Conservation (phyloP, 2,329 filamentous ascomycete species). For the Conoideocrella luteorostrata region DNA sequence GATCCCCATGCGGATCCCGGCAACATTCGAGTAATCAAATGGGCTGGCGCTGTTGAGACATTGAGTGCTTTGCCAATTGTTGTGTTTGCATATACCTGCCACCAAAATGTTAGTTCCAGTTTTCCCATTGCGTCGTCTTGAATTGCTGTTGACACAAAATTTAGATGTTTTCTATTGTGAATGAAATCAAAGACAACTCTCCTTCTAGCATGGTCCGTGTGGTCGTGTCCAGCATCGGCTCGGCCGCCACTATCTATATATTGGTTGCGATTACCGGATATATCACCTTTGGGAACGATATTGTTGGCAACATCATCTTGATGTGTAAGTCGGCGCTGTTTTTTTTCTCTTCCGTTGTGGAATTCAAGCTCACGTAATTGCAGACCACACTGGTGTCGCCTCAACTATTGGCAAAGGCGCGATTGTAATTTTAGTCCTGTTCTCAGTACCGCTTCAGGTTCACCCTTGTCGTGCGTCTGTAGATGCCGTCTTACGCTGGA, state of each 20-base stretch:
- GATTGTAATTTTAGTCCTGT: slow-evolving; percentile 92
- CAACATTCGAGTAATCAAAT: slow-evolving; percentile 67
- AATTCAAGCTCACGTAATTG: slow-evolving; percentile 14
- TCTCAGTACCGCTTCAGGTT: slow-evolving; percentile 91
- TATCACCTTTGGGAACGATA: slow-evolving; percentile 84
- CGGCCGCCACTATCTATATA: slow-evolving; percentile 79
- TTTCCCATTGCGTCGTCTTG: no score
- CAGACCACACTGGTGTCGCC: slow-evolving; percentile 47
- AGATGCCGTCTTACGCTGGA: slow-evolving; percentile 91
- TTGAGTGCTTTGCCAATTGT: slow-evolving; percentile 89
- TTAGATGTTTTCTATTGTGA: slow-evolving; percentile 99
- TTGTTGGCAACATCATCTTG: slow-evolving; percentile 86
- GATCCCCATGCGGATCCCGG: slow-evolving; percentile 71
- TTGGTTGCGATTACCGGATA: slow-evolving; percentile 94
- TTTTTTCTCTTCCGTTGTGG: no score
- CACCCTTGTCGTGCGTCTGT: slow-evolving; percentile 94
- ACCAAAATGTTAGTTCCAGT: slow-evolving; percentile 70
- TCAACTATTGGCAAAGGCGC: slow-evolving; percentile 92
- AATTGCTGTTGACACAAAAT: no score
- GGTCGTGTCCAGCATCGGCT: slow-evolving; percentile 76
- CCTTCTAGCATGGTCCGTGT: slow-evolving; percentile 69
- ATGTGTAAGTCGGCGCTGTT: slow-evolving; percentile 61
- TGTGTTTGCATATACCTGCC: slow-evolving; percentile 98
- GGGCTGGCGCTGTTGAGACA: slow-evolving; percentile 71
- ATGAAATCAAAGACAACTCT: slow-evolving; percentile 84